These are phyloP conservation scores for Trichophyton rubrum DNA, from an alignment of 2,329 filamentous ascomycete species.

Conservation along the genomic window DNA sequence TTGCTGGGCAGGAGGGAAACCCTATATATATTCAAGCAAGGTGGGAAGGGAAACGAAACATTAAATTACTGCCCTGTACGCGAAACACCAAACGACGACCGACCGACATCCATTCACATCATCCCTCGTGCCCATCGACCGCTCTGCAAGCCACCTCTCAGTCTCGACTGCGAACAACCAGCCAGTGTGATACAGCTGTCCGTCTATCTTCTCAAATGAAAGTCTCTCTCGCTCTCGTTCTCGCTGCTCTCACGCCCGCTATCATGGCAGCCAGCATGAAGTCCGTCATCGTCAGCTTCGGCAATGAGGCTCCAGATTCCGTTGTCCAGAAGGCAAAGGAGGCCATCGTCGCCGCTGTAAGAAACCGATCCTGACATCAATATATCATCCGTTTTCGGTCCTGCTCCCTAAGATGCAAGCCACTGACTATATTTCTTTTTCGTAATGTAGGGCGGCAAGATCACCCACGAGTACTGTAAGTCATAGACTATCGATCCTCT, in stretches of 20 bases:
- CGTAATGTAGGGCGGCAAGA: constrained; percentile 47
- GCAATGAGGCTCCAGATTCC: constrained; percentile 52
- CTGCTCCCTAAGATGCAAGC: not conserved
- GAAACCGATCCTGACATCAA: constrained; percentile 13
- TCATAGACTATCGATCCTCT: constrained; percentile 8
- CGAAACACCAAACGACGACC: too few species aligned
- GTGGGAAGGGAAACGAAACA: not conserved
- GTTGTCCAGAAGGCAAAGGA: constrained; percentile 61
- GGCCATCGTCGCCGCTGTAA: constrained; percentile 52
- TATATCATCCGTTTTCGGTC: not conserved
- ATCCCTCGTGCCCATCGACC: not conserved
- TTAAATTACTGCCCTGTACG: too few species aligned
- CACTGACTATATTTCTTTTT: not conserved
- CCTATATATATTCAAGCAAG: not conserved
- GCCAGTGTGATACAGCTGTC: not conserved
- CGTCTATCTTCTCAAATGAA: constrained; percentile 43
- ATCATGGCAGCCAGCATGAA: constrained; percentile 55
- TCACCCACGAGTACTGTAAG: constrained; percentile 73
- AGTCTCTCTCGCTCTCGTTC: constrained; percentile 43
- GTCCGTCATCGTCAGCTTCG: constrained; percentile 67
- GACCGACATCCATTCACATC: not conserved
- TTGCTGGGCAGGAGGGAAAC: not conserved
- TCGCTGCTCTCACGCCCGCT: constrained; percentile 48
- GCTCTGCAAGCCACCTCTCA: not conserved
- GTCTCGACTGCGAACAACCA: not conserved